phyloP scores from a whole-genome alignment of 805 yeast species.

The Jamesozyma lodderae region DNA sequence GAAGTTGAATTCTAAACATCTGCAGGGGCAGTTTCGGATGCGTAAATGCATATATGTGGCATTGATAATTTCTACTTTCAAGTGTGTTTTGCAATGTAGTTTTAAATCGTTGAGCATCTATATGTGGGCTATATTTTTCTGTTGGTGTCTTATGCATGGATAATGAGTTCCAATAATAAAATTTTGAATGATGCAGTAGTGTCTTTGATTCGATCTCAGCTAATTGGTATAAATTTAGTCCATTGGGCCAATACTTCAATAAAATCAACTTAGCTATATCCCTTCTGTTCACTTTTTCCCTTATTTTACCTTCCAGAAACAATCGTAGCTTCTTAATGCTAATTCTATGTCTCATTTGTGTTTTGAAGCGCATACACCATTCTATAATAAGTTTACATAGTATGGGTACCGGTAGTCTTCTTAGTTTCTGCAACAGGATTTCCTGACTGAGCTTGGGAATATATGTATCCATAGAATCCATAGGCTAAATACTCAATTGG shows the following conservation, averaged over 20 bases:
- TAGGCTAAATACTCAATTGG: no score
- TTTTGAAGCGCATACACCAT: constrained; percentile 18
- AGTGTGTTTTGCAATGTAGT: background rate
- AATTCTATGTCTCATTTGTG: background rate
- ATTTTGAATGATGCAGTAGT: constrained; percentile 48
- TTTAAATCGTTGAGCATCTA: background rate
- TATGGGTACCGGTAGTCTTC: constrained; percentile 14
- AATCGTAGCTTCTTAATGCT: background rate
- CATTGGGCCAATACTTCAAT: constrained; percentile 19
- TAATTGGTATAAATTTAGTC: constrained; percentile 38
- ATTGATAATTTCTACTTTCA: background rate
- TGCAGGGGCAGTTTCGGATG: constrained; percentile 57
- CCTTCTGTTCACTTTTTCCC: constrained; percentile 10
- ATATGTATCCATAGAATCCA: constrained; percentile 10
- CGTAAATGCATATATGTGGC: constrained; percentile 49
- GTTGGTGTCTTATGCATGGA: constrained; percentile 1
- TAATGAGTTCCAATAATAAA: constrained; percentile 30
- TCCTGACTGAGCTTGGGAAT: constrained; percentile 12
- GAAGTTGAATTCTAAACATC: constrained; percentile 58
- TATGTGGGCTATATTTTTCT: constrained; percentile 1
- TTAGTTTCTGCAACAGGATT: constrained; percentile 12
- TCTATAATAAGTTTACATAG: constrained; percentile 15
- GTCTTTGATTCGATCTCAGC: constrained; percentile 64
- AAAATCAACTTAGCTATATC: constrained; percentile 12
- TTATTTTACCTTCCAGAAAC: constrained; percentile 8